Percentiles rank a stretch among this genome's conserved stretches.
Evolutionary conservation across 2,329 filamentous ascomycete species (phyloP).

Genomic region (Monascus ruber): DNA sequence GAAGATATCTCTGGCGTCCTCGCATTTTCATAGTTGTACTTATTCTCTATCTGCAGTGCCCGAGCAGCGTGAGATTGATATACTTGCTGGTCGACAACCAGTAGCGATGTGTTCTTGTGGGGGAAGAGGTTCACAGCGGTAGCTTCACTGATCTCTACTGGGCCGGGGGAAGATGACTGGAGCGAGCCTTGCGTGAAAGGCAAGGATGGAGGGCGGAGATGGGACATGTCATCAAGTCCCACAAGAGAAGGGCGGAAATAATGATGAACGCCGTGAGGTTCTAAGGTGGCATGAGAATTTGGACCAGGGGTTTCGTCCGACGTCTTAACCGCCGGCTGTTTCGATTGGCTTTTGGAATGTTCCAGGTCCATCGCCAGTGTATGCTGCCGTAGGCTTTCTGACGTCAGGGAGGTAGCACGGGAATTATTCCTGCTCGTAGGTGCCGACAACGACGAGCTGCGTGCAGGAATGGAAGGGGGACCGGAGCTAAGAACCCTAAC

Average conservation of each 20-base stretch:
- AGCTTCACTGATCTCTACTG: constrained; percentile 50
- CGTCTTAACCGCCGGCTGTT: constrained; percentile 11
- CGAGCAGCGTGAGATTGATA: constrained; percentile 19
- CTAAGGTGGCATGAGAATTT: constrained; percentile 8
- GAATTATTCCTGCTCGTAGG: constrained; percentile 36
- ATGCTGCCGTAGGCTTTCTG: constrained; percentile 28
- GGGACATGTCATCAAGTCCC: constrained; percentile 26
- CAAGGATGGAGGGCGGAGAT: constrained; percentile 36
- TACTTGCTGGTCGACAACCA: constrained; percentile 48
- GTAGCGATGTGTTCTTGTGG: constrained; percentile 51
- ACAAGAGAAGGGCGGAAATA: constrained; percentile 23
- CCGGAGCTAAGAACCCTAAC: constrained; percentile 16
- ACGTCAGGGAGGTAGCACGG: constrained; percentile 34
- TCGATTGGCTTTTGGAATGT: constrained; percentile 9
- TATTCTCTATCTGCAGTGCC: constrained; percentile 11
- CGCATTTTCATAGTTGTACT: constrained; percentile 6
- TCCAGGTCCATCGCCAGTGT: constrained; percentile 18
- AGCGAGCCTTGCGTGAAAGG: constrained; percentile 38
- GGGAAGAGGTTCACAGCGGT: constrained; percentile 50
- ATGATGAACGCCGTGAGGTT: constrained; percentile 20
- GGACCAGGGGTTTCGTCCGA: constrained; percentile 10
- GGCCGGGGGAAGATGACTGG: constrained; percentile 38
- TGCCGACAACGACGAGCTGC: constrained; percentile 36
- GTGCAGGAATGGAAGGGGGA: constrained; percentile 26
- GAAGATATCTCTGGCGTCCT: constrained; percentile 15